A percentile compares a stretch with the other conserved stretches of the same genome.
Evolutionary conservation across 495 filamentous ascomycete genomes (phyloP).

Genomic region (Penicillium flavigenum): DNA sequence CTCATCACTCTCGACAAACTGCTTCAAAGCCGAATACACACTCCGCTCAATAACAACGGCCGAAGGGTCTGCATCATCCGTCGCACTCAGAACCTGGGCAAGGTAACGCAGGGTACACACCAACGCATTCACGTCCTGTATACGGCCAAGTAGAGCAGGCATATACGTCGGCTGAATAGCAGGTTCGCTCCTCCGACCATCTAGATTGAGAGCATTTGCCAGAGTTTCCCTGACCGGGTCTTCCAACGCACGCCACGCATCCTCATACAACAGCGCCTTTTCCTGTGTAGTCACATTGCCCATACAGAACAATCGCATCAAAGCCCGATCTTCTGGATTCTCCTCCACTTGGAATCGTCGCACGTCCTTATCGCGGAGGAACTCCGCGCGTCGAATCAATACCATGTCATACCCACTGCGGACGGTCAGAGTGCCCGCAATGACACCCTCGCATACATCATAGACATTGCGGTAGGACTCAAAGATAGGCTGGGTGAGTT

Average conservation of each 20-base stretch:
- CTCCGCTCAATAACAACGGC: constrained; percentile 22
- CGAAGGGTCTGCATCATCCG: constrained; percentile 7
- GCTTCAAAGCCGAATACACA: constrained; percentile 18
- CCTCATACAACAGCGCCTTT: constrained; percentile 32
- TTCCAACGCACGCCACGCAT: constrained; percentile 27
- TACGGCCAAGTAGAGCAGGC: constrained; percentile 29
- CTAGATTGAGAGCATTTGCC: constrained; percentile 30
- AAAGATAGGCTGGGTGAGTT: constrained; percentile 35
- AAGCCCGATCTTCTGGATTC: constrained; percentile 26
- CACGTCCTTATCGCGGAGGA: constrained; percentile 25
- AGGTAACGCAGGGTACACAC: constrained; percentile 13
- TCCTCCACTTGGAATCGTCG: constrained; percentile 24
- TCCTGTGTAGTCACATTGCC: constrained; percentile 28
- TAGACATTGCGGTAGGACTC: constrained; percentile 33
- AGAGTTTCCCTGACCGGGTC: constrained; percentile 18
- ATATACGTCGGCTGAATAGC: constrained; percentile 40
- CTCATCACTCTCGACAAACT: constrained; percentile 18
- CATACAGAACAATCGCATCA: constrained; percentile 38
- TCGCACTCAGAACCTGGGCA: constrained; percentile 17
- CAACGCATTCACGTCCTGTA: constrained; percentile 6
- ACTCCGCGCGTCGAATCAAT: constrained; percentile 24
- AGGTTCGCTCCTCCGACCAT: constrained; percentile 27
- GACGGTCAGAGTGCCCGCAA: constrained; percentile 16
- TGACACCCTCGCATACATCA: constrained; percentile 30
- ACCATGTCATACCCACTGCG: constrained; percentile 37